Base-by-base conservation (phyloP, 495 filamentous ascomycete species). In the Daldinia decipiens region DNA sequence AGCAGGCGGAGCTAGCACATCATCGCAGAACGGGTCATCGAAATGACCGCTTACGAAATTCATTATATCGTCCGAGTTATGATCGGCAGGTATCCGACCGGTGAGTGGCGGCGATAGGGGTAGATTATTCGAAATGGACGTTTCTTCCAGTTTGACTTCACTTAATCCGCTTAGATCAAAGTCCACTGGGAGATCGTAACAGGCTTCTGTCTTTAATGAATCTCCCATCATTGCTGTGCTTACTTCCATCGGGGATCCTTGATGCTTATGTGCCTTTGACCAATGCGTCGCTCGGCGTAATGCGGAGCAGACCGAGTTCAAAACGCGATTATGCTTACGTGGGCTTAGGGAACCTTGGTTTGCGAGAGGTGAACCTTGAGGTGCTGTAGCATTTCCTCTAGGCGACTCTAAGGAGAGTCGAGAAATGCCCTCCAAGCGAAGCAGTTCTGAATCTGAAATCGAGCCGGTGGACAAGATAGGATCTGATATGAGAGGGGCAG, bases 391-490 rank as follows among this genome's bases (percentile, higher is more conserved):
- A 73, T 71, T 68, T 70, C 59, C 21, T 17, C 66, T 76, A 3
- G 79, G 78, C 12, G 82, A 82, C 56, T 78, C 77, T 62, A 83
- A 1, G 4, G 43, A 47, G 17, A 47, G 19, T 24, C 43, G 74
- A n/a, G 80, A 78, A 39, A 84, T 69, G 0, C 81, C 82, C 63
- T 84, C 83, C 39, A 84, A 73, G 50, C 78, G 79, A 2, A 82
- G 78, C 26, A 85, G 70, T 67, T 85, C 82, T 34, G 82, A 83
- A 68, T 84, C 81, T 13, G 82, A 83, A 62, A 84, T 80, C 32
- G 82, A 81, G 29, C 78, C 80, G 24, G 70, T 66, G 15, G 75
- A 72, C 3, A 77, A 59, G 27, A 76, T 58, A 38, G 75, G 70
- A 11, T 77, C 75, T 53, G 59, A 45, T 8, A 68, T 19, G 26